Conservation (phyloP, 2,329 filamentous ascomycete species). For the Sclerotinia nivalis region DNA sequence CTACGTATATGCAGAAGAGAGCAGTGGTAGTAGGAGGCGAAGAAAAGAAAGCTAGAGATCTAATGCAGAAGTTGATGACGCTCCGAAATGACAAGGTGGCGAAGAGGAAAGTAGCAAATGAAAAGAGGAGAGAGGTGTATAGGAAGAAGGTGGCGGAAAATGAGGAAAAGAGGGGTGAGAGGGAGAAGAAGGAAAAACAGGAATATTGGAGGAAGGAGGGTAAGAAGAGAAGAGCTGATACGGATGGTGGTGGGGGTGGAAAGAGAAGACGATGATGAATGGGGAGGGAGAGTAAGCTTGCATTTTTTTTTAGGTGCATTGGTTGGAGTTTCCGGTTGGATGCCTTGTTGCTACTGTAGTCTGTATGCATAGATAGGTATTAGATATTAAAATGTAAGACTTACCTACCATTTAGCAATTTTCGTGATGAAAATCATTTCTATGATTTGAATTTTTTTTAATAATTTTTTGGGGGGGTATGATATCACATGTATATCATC, state of each 20-base stretch:
- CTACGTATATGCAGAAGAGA: slow-evolving; percentile 93
- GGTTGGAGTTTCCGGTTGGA: slow-evolving; percentile 10
- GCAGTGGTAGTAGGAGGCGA: slow-evolving; percentile 84
- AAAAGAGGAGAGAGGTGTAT: slow-evolving; percentile 79
- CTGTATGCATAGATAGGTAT: no score
- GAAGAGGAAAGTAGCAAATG: slow-evolving; percentile 81
- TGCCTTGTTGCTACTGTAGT: neutral
- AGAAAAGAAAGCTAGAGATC: slow-evolving; percentile 82
- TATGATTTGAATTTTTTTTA: no score
- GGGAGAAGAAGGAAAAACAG: slow-evolving; percentile 88
- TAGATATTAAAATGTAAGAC: slow-evolving; percentile 14
- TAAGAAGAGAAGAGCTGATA: slow-evolving; percentile 66
- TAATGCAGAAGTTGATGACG: slow-evolving; percentile 92
- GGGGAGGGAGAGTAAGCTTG: neutral
- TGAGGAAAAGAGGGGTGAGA: slow-evolving; percentile 78
- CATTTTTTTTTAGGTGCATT: neutral
- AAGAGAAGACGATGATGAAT: slow-evolving; percentile 34
- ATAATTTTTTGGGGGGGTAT: no score
- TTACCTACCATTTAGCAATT: neutral
- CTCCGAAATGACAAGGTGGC: slow-evolving; percentile 87
- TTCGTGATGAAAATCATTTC: no score
- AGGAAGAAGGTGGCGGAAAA: slow-evolving; percentile 79
- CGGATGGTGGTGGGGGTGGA: slow-evolving; percentile 49
- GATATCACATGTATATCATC: no score
- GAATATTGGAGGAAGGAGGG: slow-evolving; percentile 94